phyloP scores from a whole-genome alignment of 1,284 basidiomycete species.

The Pyrrhoderma noxium region DNA sequence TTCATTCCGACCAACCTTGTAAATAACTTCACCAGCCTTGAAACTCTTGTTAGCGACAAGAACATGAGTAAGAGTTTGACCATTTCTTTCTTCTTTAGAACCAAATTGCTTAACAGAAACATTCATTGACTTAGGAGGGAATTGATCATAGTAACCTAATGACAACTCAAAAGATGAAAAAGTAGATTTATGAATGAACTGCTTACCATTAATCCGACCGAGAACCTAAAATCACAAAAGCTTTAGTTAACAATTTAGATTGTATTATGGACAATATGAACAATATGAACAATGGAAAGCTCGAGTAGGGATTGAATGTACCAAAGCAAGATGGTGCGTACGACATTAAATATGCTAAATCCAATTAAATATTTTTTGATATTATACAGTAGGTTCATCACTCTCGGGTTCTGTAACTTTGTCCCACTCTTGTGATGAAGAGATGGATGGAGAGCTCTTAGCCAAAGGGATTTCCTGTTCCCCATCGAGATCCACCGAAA shows the following conservation, averaged over 20 bases:
- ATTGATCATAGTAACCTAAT: constrained; percentile 66
- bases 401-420: constrained; percentile 66
- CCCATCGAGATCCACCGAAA: constrained; percentile 30
- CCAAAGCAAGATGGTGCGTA: constrained; percentile 16
- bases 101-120: constrained; percentile 48
- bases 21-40: constrained; percentile 62
- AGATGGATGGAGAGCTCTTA: constrained; percentile 66
- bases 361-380: constrained; percentile 20
- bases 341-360: constrained; percentile 13
- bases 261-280: too few species aligned
- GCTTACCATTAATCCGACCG: constrained; percentile 23
- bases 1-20: constrained; percentile 42
- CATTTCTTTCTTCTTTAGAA: constrained; percentile 29
- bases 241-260: constrained; percentile 8
- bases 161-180: constrained; percentile 24
- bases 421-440: constrained; percentile 84
- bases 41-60: constrained; percentile 63
- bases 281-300: constrained; percentile 4
- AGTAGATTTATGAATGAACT: constrained; percentile 12
- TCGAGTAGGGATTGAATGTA: background rate
- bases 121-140: constrained; percentile 65
- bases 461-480: constrained; percentile 51
- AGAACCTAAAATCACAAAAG: constrained; percentile 21
- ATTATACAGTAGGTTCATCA: constrained; percentile 35
- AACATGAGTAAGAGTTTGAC: constrained; percentile 40